These are phyloP conservation scores for Phaffia tasmanica DNA, from an alignment of 768 basidiomycete species.

Conservation along the genomic window DNA sequence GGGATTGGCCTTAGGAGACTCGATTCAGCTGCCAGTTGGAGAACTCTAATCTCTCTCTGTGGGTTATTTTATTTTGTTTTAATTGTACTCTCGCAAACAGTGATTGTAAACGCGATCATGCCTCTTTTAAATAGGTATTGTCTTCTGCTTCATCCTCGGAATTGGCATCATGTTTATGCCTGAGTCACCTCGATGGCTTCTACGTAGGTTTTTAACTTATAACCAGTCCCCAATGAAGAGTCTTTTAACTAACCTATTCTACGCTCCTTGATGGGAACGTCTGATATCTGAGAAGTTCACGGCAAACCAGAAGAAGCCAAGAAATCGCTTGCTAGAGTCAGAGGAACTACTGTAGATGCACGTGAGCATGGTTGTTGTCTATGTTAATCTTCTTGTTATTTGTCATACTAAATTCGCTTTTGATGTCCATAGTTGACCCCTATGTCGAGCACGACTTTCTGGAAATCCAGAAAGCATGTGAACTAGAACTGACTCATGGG, in stretches of 20 bases:
- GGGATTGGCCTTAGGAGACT: constrained; percentile 7
- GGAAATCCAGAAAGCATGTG: constrained; percentile 49
- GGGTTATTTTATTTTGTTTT: too few relatives aligned
- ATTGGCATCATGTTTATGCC: constrained; percentile 60
- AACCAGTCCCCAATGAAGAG: background rate
- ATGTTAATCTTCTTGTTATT: background rate
- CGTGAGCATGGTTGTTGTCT: constrained; percentile 1
- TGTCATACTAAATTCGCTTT: too few relatives aligned
- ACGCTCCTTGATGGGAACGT: too few relatives aligned
- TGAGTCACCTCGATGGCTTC: constrained; percentile 43
- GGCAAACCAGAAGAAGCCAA: constrained; percentile 47
- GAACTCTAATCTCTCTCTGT: constrained; percentile 40
- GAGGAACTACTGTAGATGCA: constrained; percentile 17
- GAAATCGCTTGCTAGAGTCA: constrained; percentile 17
- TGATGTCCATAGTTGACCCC: constrained; percentile 25
- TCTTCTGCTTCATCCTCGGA: constrained; percentile 55
- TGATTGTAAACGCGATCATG: too few relatives aligned
- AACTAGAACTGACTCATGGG: constrained; percentile 43
- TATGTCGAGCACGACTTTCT: constrained; percentile 36
- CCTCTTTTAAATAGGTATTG: constrained; percentile 47
- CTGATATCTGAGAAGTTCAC: constrained; percentile 27
- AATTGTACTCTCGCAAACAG: too few relatives aligned
- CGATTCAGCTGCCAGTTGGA: constrained; percentile 49
- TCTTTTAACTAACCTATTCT: background rate
- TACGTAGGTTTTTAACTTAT: background rate